Evolutionary conservation across 371 early-diverging fungal genomes (phyloP), one percentile per base, ranked within the genome.

Genomic region (Mortierella sp.): DNA sequence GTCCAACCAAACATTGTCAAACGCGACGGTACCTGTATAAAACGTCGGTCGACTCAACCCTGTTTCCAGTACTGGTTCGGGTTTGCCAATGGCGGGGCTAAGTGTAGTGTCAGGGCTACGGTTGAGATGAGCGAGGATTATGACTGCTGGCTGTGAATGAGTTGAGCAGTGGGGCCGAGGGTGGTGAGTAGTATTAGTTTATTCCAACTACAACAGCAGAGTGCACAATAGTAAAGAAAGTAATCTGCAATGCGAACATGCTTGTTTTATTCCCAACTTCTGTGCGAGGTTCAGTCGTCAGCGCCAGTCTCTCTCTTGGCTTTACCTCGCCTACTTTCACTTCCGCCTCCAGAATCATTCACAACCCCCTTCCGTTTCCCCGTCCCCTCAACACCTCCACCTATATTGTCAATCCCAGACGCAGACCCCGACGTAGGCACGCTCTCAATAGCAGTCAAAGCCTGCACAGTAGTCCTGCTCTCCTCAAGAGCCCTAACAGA

Each of bases 61-160:
- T 85, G 86, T 24, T 85, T 85, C 70, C 86, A 85, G 70, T 85
- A 85, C 48, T 85, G 86, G 86, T 85, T 85, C 40, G 86, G 81
- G 34, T 85, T 81, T 54, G 86, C 86, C 5, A 81, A 81, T 16
- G 81, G 86, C 2, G 86, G 86, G 16, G 86, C 86, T 3, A 48
- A 71, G 10, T 85, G 86, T 43, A 24, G 40, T 14, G 59, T 85
- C 71, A 37, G 46, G 16, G 69, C 86, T 5, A 81, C 81, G 0
- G 44, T 81, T 46, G 86, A 85, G 61, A 85, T 85, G 86, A 74
- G 72, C 43, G 86, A 81, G 72, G 86, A 85, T 74, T 85, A 85
- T 26, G 82, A 85, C 28, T 85, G 86, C 37, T 85, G 86, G 86
- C 75, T 81, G 64, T 85, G 69, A 51, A 4, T 40, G 6, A 40